phyloP scores from a whole-genome alignment of 805 yeast genomes.

The Candida andamanensis region DNA sequence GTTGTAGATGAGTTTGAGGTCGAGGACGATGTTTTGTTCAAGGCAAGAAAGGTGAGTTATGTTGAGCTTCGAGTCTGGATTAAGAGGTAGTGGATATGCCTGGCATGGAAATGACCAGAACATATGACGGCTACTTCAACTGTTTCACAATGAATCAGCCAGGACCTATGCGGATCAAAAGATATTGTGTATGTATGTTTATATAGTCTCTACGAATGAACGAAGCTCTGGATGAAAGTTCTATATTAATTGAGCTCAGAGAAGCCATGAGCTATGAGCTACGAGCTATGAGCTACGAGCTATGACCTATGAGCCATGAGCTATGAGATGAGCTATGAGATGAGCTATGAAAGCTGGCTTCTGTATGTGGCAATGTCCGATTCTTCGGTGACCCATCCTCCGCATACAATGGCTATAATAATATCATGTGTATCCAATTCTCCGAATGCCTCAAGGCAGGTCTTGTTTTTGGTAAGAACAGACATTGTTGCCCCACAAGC shows the following conservation, averaged over 20 bases:
- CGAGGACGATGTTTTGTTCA: slow-evolving; percentile 24
- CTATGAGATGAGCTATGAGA: slow-evolving; percentile 1
- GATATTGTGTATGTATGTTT: background rate
- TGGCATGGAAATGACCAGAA: too few relatives aligned
- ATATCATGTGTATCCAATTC: slow-evolving; percentile 17
- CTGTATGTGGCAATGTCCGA: too few relatives aligned
- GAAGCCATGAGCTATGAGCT: too few relatives aligned
- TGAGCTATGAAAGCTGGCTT: too few relatives aligned
- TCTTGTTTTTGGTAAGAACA: slow-evolving; percentile 10
- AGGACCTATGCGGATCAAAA: too few relatives aligned
- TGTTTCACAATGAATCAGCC: too few relatives aligned
- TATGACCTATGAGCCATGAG: too few relatives aligned
- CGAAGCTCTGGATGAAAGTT: background rate
- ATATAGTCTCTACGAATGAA: background rate
- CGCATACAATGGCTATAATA: slow-evolving; percentile 24
- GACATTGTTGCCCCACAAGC: slow-evolving; percentile 30
- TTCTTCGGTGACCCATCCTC: slow-evolving; percentile 18
- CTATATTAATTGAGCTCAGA: background rate
- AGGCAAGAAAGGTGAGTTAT: slow-evolving; percentile 44
- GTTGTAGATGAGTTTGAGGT: slow-evolving; percentile 64
- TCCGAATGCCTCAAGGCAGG: slow-evolving; percentile 10
- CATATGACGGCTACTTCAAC: too few relatives aligned
- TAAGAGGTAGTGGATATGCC: slow-evolving; percentile 19
- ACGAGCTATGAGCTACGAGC: too few relatives aligned
- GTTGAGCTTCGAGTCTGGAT: slow-evolving; percentile 43